Evolutionary conservation across 208 protist species (phyloP), one percentile per base, ranked within the genome.

Genomic region (Crithidia bombi): DNA sequence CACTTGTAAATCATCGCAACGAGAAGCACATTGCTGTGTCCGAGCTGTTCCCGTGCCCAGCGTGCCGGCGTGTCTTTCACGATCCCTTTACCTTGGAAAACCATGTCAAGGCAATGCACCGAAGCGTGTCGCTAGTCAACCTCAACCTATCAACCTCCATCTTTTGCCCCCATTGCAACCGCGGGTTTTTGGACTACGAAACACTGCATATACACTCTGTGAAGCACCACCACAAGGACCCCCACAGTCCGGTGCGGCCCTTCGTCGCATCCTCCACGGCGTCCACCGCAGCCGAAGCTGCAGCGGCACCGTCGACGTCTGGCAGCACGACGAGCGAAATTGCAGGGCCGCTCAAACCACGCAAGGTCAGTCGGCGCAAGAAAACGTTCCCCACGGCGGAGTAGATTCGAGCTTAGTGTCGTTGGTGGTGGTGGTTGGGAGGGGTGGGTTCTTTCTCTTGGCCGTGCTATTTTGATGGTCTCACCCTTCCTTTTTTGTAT

Each of bases 31-130:
- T 66, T 11, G 36, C 69, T 23, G 49, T 62, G 58, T 19, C 67
- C 14, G 73, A 91, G 58, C 25, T 66, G 11, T 82, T 82, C 69
- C 88, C 88, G 14, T 96, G 91, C 71, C 91, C 91, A 11, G 87
- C 86, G 28, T 96, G 91, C 71, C 90, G 90, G 67, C 91, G 91
- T 35, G 65, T 86, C 23, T 90, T 93, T 50, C 32, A 75, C 11
- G 87, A 93, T 56, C 46, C 80, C 25, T 85, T 83, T 56, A 81
- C 83, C 6, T 78, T 96, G 21, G 78, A 87, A 35, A 69, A 81
- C 26, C 91, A 96, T 69, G 73, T 95, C 17, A 77, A 52, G 28
- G 33, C 71, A 15, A 21, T 47, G 49, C 90, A 95, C 75, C 73
- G 75, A 7, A 73, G 62, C 0, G 63, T 93, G 35, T 21, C 44